Evolutionary conservation across 169 alveolate genomes (phyloP).

Genomic region (Theileria orientalis): DNA sequence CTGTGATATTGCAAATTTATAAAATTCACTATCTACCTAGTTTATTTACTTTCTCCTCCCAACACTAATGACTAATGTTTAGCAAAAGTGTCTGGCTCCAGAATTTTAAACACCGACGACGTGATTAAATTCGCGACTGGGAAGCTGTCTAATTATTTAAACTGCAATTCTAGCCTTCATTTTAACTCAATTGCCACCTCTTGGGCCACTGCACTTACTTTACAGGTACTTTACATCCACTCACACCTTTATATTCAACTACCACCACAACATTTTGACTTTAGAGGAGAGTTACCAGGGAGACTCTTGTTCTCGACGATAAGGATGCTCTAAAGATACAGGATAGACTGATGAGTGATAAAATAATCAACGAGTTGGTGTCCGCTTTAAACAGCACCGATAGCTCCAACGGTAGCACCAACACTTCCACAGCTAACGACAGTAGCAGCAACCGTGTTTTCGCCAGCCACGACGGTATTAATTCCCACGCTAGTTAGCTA

Average conservation of each 20-base stretch:
- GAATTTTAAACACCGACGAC: conserved; percentile 11
- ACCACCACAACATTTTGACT: no score
- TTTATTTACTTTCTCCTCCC: no score
- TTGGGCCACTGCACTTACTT: conserved; percentile 60
- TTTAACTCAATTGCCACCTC: conserved; percentile 50
- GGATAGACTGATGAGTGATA: conserved; percentile 27
- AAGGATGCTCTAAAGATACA: conserved; percentile 31
- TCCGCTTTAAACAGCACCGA: conserved; percentile 11
- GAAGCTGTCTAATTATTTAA: conserved; percentile 16
- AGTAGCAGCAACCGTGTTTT: background rate
- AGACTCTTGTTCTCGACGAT: conserved; percentile 41
- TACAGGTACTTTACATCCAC: conserved; percentile 36
- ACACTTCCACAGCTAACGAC: no score
- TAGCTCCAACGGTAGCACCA: conserved; percentile 12
- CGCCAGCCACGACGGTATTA: no score
- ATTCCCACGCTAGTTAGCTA: no score
- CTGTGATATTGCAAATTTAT: no score
- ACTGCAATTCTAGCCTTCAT: conserved; percentile 14
- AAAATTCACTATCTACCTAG: no score
- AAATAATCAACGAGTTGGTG: conserved; percentile 35
- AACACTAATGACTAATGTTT: background rate
- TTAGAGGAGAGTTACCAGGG: conserved; percentile 43
- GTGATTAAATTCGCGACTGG: conserved; percentile 23
- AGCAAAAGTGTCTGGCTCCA: conserved; percentile 46
- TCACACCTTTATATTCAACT: no score